phyloP scores from a whole-genome alignment of 2,329 filamentous ascomycete genomes.

The Fusarium miscanthi region DNA sequence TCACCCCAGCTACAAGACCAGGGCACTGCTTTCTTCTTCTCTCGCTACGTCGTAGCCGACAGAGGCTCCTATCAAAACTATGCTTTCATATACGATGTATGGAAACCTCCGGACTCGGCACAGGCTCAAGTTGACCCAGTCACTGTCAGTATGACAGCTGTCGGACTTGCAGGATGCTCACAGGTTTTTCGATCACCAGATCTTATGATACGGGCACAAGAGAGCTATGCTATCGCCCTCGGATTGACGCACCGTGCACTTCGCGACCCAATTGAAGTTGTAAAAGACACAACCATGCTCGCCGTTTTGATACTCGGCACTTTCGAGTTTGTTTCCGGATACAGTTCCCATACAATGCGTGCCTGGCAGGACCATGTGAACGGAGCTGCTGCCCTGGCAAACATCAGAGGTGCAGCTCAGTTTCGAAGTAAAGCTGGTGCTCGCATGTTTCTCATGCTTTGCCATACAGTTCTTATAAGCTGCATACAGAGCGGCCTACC shows the following conservation, averaged over 20 bases:
- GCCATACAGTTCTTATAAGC: conserved; percentile 62
- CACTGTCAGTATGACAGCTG: conserved; percentile 64
- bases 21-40: conserved; percentile 63
- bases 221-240: conserved; percentile 63
- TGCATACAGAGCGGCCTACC: conserved; percentile 62
- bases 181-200: conserved; percentile 56
- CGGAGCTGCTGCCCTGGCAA: conserved; percentile 62
- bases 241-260: conserved; percentile 63
- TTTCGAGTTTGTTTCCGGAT: conserved; percentile 65
- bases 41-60: conserved; percentile 61
- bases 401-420: conserved; percentile 60
- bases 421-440: conserved; percentile 59
- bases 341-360: conserved; percentile 57
- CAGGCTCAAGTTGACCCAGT: conserved; percentile 56
- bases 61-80: conserved; percentile 62
- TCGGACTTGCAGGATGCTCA: conserved; percentile 64
- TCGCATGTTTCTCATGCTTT: conserved; percentile 66
- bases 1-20: conserved; percentile 53
- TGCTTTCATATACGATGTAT: conserved; percentile 64
- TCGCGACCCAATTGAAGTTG: conserved; percentile 54
- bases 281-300: conserved; percentile 64
- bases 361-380: conserved; percentile 66
- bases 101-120: conserved; percentile 56
- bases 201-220: conserved; percentile 59
- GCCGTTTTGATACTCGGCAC: conserved; percentile 64